These are phyloP conservation scores for Cantharellus anzutake DNA, from an alignment of 768 basidiomycete species.

Conservation along the genomic window DNA sequence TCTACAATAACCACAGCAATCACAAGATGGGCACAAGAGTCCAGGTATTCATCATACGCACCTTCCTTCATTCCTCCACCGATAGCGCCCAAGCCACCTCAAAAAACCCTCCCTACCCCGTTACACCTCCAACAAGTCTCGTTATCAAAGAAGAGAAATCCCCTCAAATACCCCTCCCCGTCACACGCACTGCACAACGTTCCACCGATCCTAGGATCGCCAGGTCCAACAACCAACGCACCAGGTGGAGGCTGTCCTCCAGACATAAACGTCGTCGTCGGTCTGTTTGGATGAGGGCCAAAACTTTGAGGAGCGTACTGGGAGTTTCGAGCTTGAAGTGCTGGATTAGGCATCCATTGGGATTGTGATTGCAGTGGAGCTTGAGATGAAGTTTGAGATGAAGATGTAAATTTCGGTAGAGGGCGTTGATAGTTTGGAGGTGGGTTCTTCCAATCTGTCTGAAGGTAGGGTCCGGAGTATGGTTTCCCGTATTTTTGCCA, in stretches of 20 bases:
- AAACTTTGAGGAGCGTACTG: neutral
- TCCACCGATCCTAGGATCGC: slow-evolving; percentile 57
- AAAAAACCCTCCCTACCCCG: slow-evolving; percentile 18
- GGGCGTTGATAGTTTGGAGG: slow-evolving; percentile 21
- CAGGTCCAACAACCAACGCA: slow-evolving; percentile 33
- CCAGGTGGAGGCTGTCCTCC: slow-evolving; percentile 19
- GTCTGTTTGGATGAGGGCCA: neutral
- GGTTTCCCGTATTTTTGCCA: slow-evolving; percentile 50
- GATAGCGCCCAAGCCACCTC: neutral
- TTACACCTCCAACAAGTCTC: slow-evolving; percentile 36
- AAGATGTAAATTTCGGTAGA: slow-evolving; percentile 14
- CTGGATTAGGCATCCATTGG: too few species aligned
- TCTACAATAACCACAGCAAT: too few species aligned
- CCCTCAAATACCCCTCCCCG: slow-evolving; percentile 32
- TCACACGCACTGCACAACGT: slow-evolving; percentile 42
- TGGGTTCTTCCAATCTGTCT: slow-evolving; percentile 23
- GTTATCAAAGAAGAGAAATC: slow-evolving; percentile 34
- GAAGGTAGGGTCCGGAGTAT: slow-evolving; percentile 40
- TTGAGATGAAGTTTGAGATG: neutral
- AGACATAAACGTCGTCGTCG: neutral
- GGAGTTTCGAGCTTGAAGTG: neutral
- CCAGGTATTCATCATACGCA: too few species aligned
- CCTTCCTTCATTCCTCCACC: too few species aligned
- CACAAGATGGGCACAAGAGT: too few species aligned
- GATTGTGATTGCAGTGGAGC: too few species aligned